Evolutionary conservation across 2,329 filamentous ascomycete species (phyloP).

Genomic region (Cercospora sp.): DNA sequence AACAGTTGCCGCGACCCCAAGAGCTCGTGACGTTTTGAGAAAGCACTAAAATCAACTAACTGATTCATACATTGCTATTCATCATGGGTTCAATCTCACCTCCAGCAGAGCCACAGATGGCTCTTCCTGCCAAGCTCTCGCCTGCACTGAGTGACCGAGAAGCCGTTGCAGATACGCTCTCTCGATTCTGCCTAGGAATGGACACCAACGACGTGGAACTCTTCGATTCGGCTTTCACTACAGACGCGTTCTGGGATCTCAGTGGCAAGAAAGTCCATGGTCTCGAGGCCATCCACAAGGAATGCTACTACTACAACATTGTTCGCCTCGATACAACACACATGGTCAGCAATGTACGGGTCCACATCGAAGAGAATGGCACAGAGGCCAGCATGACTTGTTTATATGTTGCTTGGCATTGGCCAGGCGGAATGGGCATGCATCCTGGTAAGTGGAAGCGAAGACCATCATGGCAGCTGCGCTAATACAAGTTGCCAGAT

Average conservation of each 20-base stretch:
- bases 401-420: constrained; percentile 4
- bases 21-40: neutral
- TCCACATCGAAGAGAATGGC: neutral
- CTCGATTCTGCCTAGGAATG: constrained; percentile 32
- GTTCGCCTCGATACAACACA: constrained; percentile 39
- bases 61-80: neutral
- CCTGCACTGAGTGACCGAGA: constrained; percentile 31
- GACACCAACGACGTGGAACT: constrained; percentile 34
- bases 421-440: neutral
- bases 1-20: neutral
- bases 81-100: neutral
- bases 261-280: constrained; percentile 31
- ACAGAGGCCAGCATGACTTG: neutral
- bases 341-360: constrained; percentile 23
- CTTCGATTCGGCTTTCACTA: constrained; percentile 35
- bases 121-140: neutral
- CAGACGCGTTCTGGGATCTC: constrained; percentile 24
- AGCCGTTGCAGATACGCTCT: constrained; percentile 36
- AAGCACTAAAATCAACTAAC: neutral
- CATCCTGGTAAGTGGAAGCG: neutral
- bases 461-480: no score
- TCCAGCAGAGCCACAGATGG: neutral
- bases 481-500: neutral
- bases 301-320: constrained; percentile 25
- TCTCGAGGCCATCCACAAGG: constrained; percentile 25